phyloP scores from a whole-genome alignment of 2,329 filamentous ascomycete genomes.

The Talaromyces verruculosus region DNA sequence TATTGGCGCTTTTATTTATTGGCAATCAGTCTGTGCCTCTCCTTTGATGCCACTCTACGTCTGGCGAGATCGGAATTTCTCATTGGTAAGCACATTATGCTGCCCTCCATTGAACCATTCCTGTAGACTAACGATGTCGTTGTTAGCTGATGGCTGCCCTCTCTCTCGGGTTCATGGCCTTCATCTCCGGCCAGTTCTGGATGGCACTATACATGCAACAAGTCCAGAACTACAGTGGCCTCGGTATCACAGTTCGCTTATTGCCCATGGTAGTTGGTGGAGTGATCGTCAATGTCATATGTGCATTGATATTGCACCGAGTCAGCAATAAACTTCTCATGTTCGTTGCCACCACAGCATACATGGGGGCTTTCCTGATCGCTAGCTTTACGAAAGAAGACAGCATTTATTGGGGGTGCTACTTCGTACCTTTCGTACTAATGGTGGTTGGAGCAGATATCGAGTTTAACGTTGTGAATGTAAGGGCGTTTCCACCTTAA shows the following conservation, averaged over 20 bases:
- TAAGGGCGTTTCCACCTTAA: conserved; percentile 35
- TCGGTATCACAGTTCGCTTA: conserved; percentile 62
- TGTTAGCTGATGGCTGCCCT: conserved; percentile 56
- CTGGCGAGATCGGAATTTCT: conserved; percentile 64
- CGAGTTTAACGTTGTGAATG: conserved; percentile 69
- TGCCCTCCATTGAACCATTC: background rate
- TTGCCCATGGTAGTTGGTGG: conserved; percentile 66
- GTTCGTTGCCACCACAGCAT: conserved; percentile 50
- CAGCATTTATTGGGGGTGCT: conserved; percentile 62
- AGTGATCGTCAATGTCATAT: conserved; percentile 63
- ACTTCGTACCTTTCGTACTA: conserved; percentile 62
- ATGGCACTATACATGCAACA: conserved; percentile 65
- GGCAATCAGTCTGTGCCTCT: conserved; percentile 57
- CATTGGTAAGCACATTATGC: conserved; percentile 48
- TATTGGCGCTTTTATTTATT: conserved; percentile 59
- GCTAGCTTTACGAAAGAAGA: conserved; percentile 57
- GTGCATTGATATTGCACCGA: conserved; percentile 61
- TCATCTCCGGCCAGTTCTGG: conserved; percentile 62
- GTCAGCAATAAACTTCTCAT: conserved; percentile 66
- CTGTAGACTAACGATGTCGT: background rate
- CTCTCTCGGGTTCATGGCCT: conserved; percentile 63
- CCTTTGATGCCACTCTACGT: conserved; percentile 57
- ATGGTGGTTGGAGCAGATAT: conserved; percentile 67
- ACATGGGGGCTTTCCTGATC: conserved; percentile 50
- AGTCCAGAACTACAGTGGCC: conserved; percentile 52